Evolutionary conservation across 371 early-diverging fungal species (phyloP).

Genomic region (Circinella umbellata): DNA sequence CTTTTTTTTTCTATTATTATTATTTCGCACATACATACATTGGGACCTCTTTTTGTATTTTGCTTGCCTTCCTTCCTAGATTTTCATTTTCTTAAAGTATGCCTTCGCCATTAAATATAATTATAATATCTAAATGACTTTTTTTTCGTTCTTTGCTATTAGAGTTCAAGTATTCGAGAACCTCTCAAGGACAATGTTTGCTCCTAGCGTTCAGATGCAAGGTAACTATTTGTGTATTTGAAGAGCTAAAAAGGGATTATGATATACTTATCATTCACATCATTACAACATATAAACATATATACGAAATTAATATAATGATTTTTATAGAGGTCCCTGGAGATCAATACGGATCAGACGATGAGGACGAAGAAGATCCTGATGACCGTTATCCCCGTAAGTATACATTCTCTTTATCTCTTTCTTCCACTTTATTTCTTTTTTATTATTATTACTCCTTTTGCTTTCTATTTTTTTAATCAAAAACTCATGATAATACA

Average conservation of each 20-base stretch:
- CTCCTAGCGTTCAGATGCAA: slow-evolving; percentile 73
- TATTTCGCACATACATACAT: background rate
- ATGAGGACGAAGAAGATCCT: slow-evolving; percentile 55
- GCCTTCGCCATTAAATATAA: too few relatives aligned
- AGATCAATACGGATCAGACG: slow-evolving; percentile 52
- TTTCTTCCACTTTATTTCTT: background rate
- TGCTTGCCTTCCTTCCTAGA: background rate
- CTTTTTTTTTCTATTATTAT: background rate
- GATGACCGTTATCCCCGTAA: slow-evolving; percentile 59
- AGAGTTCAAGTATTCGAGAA: slow-evolving; percentile 72
- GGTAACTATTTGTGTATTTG: slow-evolving; percentile 26
- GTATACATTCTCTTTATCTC: slow-evolving; percentile 3
- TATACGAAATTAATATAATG: too few relatives aligned
- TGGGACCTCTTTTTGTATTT: background rate
- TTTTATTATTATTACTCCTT: background rate
- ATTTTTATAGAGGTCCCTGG: slow-evolving; percentile 44
- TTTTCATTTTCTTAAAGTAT: too few relatives aligned
- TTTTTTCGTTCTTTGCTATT: background rate
- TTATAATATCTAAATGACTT: too few relatives aligned
- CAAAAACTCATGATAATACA: slow-evolving; percentile 13
- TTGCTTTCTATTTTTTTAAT: background rate
- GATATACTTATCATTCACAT: too few relatives aligned
- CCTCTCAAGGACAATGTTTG: slow-evolving; percentile 74
- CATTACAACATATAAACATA: background rate
- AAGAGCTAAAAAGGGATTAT: background rate